phyloP scores from a whole-genome alignment of 352 stramenopile species.

The Phytophthora palmivora region DNA sequence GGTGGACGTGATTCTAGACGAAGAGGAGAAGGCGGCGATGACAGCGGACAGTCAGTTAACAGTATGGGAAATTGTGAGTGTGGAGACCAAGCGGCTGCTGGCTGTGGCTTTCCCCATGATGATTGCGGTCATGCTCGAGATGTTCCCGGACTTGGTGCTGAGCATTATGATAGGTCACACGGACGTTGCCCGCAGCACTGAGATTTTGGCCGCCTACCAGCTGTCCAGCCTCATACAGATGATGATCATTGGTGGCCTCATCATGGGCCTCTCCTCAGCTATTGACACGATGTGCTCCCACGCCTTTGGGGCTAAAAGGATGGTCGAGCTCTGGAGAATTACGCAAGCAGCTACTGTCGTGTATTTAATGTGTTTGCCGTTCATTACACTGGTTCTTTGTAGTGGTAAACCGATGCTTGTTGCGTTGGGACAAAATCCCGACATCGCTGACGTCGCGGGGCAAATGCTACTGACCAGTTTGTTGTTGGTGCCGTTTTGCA shows the following conservation, averaged over 20 bases:
- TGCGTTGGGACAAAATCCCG: constrained; percentile 57
- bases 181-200: constrained; percentile 49
- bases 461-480: constrained; percentile 48
- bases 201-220: constrained; percentile 66
- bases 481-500: constrained; percentile 46
- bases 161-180: constrained; percentile 74
- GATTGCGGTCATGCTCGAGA: constrained; percentile 53
- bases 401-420: constrained; percentile 57
- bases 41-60: constrained; percentile 30
- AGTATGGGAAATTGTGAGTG: constrained; percentile 43
- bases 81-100: constrained; percentile 43
- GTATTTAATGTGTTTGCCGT: constrained; percentile 46
- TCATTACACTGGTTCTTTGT: constrained; percentile 46
- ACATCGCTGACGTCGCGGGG: constrained; percentile 51
- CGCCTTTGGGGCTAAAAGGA: constrained; percentile 64
- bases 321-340: constrained; percentile 69
- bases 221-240: constrained; percentile 60
- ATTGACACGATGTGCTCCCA: constrained; percentile 76
- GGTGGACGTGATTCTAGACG: constrained; percentile 44
- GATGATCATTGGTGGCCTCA: constrained; percentile 54
- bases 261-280: constrained; percentile 60
- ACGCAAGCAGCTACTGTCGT: constrained; percentile 64
- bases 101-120: constrained; percentile 55
- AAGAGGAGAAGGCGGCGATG: constrained; percentile 44
- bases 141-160: constrained; percentile 53